Evolutionary conservation across 169 alveolate species (phyloP), one percentile per base, ranked within the genome.

Genomic region (Plasmodium coatneyi): DNA sequence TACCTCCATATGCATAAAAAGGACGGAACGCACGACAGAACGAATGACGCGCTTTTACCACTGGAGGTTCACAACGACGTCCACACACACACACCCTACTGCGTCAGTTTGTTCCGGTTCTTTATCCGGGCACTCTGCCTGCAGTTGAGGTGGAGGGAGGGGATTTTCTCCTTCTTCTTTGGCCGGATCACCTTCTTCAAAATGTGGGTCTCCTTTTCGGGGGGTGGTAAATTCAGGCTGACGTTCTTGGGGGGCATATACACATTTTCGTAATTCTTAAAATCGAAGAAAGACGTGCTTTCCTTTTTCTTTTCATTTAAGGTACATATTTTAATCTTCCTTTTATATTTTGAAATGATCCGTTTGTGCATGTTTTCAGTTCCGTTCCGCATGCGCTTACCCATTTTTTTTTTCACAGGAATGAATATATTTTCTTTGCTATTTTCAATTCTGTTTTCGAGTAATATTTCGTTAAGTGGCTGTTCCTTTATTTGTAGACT

Each of bases 181-280:
- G 30, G 66, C 16, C 93, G 30, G 56, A 86, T 86, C 6, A 86
- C 80, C 39, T 86, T 86, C 80, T 86, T 86, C 52, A 86, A 70
- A 16, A 60, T 74, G 28, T 22, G 22, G 1, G 60, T 72, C 80
- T 70, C 93, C 71, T 46, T 72, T 86, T 86, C 86, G 4, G 25
- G 41, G 41, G 46, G 76, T 54, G 46, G 76, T 54, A 76, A 12
- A 86, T 74, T 54, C 80, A 86, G n/a, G 14, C 16, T 86, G 28
- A 86, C 25, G n/a, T 86, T 86, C 6, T 86, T 76, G 16, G 93
- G 93, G 5, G 93, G 93, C 52, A 86, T 86, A 52, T 86, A 86
- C 22, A 76, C 43, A 86, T 86, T 72, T 74, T 86, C 86, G 36
- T 52, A 52, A 32, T 49, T 16, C n/a, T 34, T 76, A 3, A 46